Evolutionary conservation across 805 yeast genomes (phyloP).

Genomic region (Jamesozyma spencerorum): DNA sequence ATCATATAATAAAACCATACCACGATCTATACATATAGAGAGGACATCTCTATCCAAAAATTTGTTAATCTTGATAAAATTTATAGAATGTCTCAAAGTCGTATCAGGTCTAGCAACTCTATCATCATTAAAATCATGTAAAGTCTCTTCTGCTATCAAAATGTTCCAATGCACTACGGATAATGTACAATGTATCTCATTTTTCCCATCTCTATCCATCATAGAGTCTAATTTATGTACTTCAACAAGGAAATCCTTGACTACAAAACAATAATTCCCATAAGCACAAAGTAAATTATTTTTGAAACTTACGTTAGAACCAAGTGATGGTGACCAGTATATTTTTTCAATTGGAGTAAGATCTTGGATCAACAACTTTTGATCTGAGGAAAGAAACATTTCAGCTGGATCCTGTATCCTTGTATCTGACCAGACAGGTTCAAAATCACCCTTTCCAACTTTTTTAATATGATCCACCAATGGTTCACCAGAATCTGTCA

Average conservation of each 20-base stretch:
- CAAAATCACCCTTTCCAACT: conserved; percentile 11
- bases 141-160: neutral
- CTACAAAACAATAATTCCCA: conserved; percentile 9
- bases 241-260: conserved; percentile 5
- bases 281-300: conserved; percentile 11
- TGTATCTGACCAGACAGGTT: conserved; percentile 19
- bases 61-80: conserved; percentile 35
- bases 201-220: neutral
- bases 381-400: conserved; percentile 14
- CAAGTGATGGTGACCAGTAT: conserved; percentile 1
- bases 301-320: conserved; percentile 3
- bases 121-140: neutral
- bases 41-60: conserved; percentile 37
- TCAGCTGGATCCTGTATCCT: conserved; percentile 16
- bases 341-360: neutral
- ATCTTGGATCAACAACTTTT: conserved; percentile 13
- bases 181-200: neutral
- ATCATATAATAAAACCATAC: conserved; percentile 36
- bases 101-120: neutral
- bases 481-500: conserved; percentile 6
- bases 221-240: conserved; percentile 7
- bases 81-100: conserved; percentile 37
- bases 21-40: conserved; percentile 47
- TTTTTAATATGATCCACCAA: conserved; percentile 4
- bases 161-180: conserved; percentile 3